Percentiles rank a stretch among this genome's conserved stretches.
phyloP scores from a whole-genome alignment of 2,329 filamentous ascomycete genomes.

The Exophiala xenobiotica region DNA sequence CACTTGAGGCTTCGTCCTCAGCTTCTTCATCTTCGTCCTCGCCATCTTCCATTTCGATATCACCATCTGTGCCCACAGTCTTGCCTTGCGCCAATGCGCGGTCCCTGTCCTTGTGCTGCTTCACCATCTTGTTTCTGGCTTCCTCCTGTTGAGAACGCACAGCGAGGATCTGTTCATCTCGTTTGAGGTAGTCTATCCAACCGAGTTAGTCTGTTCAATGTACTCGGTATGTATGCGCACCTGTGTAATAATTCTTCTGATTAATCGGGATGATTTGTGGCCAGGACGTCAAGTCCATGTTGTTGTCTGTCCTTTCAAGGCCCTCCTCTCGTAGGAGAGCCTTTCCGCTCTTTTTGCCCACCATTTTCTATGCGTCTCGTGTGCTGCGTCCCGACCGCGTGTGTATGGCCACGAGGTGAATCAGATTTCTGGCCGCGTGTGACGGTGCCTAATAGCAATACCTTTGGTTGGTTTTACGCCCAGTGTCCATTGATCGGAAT shows the following conservation, averaged over 20 bases:
- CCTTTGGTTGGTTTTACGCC: no score
- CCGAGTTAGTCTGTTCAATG: slow-evolving; percentile 74
- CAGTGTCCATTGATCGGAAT: no score
- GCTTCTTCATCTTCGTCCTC: slow-evolving; percentile 49
- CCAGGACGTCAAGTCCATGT: slow-evolving; percentile 94
- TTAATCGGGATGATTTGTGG: slow-evolving; percentile 92
- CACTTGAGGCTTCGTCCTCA: slow-evolving; percentile 63
- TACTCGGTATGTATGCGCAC: slow-evolving; percentile 50
- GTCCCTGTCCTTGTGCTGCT: slow-evolving; percentile 83
- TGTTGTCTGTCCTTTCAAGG: slow-evolving; percentile 95
- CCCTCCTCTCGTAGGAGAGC: slow-evolving; percentile 42
- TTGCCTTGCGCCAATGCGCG: slow-evolving; percentile 75
- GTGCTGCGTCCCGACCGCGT: not conserved
- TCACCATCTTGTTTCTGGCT: slow-evolving; percentile 76
- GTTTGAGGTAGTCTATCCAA: slow-evolving; percentile 88
- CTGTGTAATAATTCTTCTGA: slow-evolving; percentile 97
- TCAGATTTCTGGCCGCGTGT: no score
- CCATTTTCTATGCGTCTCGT: slow-evolving; percentile 46
- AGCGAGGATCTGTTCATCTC: slow-evolving; percentile 92
- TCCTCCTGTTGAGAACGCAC: slow-evolving; percentile 86
- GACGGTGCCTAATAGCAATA: no score
- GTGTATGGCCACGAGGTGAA: no score
- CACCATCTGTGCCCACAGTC: slow-evolving; percentile 41
- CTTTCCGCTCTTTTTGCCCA: slow-evolving; percentile 67
- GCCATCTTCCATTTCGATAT: slow-evolving; percentile 60